These are phyloP conservation scores for Diplodia intermedia DNA, from an alignment of 2,329 filamentous ascomycete species.

Conservation along the genomic window DNA sequence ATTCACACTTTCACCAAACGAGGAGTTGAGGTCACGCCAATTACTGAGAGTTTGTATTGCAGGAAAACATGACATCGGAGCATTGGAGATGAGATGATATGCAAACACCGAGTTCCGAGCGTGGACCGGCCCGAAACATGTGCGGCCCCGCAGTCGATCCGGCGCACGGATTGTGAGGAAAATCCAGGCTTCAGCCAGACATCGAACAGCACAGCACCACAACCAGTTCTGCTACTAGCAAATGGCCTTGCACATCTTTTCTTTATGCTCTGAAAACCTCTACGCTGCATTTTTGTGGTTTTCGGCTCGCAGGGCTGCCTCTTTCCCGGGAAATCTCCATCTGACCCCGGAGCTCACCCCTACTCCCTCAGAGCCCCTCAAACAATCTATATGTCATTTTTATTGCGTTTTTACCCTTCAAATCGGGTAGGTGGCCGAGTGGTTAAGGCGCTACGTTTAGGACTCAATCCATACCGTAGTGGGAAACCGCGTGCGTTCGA, in stretches of 20 bases:
- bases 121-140: not conserved
- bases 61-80: no score
- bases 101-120: not conserved
- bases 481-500: conserved; percentile 45
- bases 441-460: conserved; percentile 47
- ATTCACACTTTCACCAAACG: no score
- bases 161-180: not conserved
- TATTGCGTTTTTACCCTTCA: not conserved
- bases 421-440: not conserved
- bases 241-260: not conserved
- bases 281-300: not conserved
- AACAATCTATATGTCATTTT: not conserved
- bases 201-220: not conserved
- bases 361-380: not conserved
- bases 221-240: not conserved
- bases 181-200: not conserved
- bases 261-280: not conserved
- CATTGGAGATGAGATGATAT: not conserved
- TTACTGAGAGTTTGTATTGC: no score
- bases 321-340: not conserved
- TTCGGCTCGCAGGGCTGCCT: not conserved
- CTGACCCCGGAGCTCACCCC: no score
- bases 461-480: conserved; percentile 34
- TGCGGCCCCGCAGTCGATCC: not conserved
- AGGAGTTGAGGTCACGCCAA: no score